Conservation (phyloP, 345 rosid species). For the Sonneratia alba region DNA sequence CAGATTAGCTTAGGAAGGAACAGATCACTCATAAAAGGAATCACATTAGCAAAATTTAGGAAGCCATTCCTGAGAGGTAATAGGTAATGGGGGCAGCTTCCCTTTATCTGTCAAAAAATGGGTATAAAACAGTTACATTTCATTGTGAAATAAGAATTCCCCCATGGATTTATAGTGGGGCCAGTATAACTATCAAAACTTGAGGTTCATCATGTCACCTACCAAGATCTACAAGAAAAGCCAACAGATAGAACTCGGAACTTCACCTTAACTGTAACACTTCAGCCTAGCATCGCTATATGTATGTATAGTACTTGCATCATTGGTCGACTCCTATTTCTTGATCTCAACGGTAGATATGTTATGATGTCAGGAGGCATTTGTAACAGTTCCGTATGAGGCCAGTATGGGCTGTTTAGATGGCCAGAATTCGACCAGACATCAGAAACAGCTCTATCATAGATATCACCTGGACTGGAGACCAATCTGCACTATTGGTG, state of each 20-base stretch:
- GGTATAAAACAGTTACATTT: not conserved
- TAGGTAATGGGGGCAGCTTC: too few species aligned
- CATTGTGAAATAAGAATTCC: not conserved
- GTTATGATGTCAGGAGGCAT: too few species aligned
- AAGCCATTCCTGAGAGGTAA: too few species aligned
- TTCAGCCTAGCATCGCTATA: not conserved
- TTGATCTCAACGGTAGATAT: not conserved
- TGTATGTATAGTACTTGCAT: not conserved
- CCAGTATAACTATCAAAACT: not conserved
- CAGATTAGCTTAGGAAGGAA: not conserved
- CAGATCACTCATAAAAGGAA: not conserved
- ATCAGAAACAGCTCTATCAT: too few species aligned
- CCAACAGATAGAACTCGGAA: not conserved
- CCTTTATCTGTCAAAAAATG: not conserved
- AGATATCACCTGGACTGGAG: too few species aligned
- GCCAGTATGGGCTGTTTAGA: too few species aligned
- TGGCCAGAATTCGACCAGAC: too few species aligned
- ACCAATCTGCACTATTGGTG: not conserved
- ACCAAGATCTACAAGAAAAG: not conserved
- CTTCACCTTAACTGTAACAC: not conserved
- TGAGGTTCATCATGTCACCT: not conserved
- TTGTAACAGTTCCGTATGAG: too few species aligned
- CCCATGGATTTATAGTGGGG: not conserved
- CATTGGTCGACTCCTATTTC: not conserved
- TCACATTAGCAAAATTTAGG: too few species aligned